Percentiles rank a stretch among this genome's conserved stretches.
Conservation (phyloP, 305 asterid species). For the Fraxinus latifolia region DNA sequence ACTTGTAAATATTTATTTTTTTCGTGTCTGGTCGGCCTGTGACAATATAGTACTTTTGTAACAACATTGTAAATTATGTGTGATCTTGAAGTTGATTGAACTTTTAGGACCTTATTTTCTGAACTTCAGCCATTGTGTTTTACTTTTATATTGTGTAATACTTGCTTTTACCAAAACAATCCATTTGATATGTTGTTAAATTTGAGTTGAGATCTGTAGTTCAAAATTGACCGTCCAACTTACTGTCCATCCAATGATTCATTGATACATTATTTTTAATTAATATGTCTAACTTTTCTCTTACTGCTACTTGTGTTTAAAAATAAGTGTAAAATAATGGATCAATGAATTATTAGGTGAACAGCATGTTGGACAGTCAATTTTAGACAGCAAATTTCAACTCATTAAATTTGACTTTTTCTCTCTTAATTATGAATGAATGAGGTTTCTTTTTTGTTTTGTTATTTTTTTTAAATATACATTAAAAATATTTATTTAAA, state of each 20-base stretch:
- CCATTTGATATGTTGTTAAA: background rate
- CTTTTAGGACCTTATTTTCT: background rate
- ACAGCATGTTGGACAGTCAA: background rate
- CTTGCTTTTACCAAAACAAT: background rate
- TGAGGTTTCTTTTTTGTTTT: background rate
- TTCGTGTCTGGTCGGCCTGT: background rate
- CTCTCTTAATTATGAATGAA: background rate
- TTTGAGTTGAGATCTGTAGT: background rate
- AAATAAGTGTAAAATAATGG: background rate
- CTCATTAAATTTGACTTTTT: background rate
- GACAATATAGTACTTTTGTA: slow-evolving; percentile 4
- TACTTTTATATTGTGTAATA: background rate
- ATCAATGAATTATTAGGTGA: background rate
- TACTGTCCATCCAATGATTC: too few relatives aligned
- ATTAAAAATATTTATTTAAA: background rate
- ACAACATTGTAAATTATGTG: slow-evolving; percentile 28
- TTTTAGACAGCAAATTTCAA: background rate
- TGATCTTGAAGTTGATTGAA: background rate
- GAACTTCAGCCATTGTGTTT: background rate
- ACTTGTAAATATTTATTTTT: slow-evolving; percentile 11
- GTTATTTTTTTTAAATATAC: background rate
- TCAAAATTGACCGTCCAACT: background rate
- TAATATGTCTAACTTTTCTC: background rate
- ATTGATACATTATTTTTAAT: too few relatives aligned
- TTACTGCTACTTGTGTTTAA: background rate